Conservation (phyloP, 371 early-diverging fungal genomes). For the Capniomyces stellatus region DNA sequence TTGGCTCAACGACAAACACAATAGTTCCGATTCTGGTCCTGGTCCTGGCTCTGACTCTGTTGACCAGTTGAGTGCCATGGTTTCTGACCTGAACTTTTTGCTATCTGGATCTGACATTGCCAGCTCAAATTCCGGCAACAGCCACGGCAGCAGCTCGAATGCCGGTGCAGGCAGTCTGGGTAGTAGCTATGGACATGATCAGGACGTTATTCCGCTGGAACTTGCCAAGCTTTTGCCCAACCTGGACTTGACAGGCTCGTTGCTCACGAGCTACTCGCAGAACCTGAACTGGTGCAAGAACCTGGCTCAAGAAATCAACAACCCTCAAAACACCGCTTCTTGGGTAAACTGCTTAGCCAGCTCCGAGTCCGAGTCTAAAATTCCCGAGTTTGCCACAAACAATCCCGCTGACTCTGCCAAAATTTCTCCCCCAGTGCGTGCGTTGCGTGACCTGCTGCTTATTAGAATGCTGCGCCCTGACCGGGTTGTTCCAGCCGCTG, state of each 20-base stretch:
- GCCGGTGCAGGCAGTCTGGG: background rate
- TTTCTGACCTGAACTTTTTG: conserved; percentile 27
- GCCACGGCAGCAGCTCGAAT: conserved; percentile 9
- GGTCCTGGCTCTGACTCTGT: background rate
- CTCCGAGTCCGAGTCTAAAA: conserved; percentile 34
- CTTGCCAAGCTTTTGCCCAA: conserved; percentile 24
- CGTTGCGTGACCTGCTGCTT: conserved; percentile 59
- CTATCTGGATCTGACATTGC: conserved; percentile 40
- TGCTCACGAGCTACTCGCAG: conserved; percentile 8
- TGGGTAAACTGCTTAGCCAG: conserved; percentile 42
- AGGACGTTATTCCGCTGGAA: conserved; percentile 20
- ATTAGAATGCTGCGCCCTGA: conserved; percentile 82
- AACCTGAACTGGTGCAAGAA: conserved; percentile 19
- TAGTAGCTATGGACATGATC: background rate
- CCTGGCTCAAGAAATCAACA: conserved; percentile 10
- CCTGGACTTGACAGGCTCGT: conserved; percentile 17
- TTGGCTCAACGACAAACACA: conserved; percentile 5
- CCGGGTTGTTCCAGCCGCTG: conserved; percentile 52
- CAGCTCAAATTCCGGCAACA: no score
- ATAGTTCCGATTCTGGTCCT: background rate
- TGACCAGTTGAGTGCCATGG: conserved; percentile 13
- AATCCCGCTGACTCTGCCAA: background rate
- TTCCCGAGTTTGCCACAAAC: conserved; percentile 24
- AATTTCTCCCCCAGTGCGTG: background rate
- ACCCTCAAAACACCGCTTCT: conserved; percentile 19